These are phyloP conservation scores for Podospora pseudoanserina DNA, from an alignment of 495 filamentous ascomycete species.

Conservation along the genomic window DNA sequence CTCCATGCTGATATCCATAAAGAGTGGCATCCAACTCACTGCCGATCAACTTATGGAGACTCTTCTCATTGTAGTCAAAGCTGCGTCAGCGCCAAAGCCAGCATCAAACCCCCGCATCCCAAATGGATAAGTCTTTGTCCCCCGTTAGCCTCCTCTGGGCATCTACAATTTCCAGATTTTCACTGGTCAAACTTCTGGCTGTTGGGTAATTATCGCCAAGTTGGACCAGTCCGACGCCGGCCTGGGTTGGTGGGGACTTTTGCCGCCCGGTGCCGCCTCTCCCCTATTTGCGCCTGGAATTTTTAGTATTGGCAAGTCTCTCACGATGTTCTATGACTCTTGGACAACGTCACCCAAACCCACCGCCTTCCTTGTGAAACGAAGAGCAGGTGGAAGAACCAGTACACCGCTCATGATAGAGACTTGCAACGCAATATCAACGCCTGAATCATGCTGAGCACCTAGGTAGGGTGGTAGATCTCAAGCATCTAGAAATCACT, in stretches of 20 bases:
- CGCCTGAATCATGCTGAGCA: no score
- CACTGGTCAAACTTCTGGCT: not conserved
- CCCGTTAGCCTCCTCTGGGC: not conserved
- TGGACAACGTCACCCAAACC: not conserved
- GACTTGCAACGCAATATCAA: no score
- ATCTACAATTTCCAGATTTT: not conserved
- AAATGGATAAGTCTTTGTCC: slow-evolving; percentile 2
- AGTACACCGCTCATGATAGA: not conserved
- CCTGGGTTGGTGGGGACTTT: not conserved
- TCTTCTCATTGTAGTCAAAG: not conserved
- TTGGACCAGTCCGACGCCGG: not conserved
- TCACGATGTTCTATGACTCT: not conserved
- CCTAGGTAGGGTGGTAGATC: no score
- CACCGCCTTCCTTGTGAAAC: not conserved
- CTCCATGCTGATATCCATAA: not conserved
- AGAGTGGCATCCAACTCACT: not conserved
- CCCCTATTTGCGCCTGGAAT: not conserved
- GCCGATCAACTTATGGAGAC: not conserved
- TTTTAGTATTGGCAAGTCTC: not conserved
- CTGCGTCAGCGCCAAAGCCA: not conserved
- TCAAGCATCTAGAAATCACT: no score
- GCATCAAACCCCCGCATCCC: not conserved
- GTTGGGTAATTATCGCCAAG: not conserved
- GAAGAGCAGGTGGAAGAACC: not conserved
- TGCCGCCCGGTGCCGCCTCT: not conserved